Conservation (phyloP, 805 yeast species). For the Spathaspora passalidarum region DNA sequence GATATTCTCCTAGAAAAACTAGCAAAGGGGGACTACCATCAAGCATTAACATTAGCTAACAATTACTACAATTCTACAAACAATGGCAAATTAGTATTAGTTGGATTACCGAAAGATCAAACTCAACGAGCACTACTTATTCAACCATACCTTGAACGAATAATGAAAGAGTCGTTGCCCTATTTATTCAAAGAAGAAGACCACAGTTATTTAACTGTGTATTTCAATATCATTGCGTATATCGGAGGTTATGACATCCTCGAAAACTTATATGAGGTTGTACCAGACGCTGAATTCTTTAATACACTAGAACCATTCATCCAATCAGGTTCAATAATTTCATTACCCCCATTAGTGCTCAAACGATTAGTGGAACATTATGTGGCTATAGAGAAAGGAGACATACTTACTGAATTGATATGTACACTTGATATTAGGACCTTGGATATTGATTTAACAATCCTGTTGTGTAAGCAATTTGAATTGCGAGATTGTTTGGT, state of each 20-base stretch:
- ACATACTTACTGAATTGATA: conserved; percentile 60
- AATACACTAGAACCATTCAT: conserved; percentile 52
- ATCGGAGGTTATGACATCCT: conserved; percentile 21
- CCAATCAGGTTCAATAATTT: conserved; percentile 39
- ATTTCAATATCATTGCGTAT: conserved; percentile 13
- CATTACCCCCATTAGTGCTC: conserved; percentile 62
- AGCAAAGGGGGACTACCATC: conserved; percentile 45
- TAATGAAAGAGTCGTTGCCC: conserved; percentile 52
- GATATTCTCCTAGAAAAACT: conserved; percentile 53
- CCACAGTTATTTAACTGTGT: conserved; percentile 14
- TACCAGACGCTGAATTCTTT: conserved; percentile 42
- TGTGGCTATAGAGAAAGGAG: conserved; percentile 38
- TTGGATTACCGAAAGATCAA: conserved; percentile 54
- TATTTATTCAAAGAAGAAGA: conserved; percentile 27
- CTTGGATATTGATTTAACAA: conserved; percentile 76
- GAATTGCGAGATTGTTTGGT: conserved; percentile 59
- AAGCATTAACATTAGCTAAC: conserved; percentile 56
- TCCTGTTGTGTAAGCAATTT: conserved; percentile 56
- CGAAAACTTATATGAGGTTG: conserved; percentile 29
- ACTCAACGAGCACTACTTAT: conserved; percentile 47
- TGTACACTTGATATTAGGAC: conserved; percentile 65
- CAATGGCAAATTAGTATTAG: conserved; percentile 43
- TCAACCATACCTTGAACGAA: conserved; percentile 50
- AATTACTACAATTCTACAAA: conserved; percentile 48
- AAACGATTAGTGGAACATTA: conserved; percentile 58